phyloP scores from a whole-genome alignment of 2,329 filamentous ascomycete species.

The Cercospora beticola region DNA sequence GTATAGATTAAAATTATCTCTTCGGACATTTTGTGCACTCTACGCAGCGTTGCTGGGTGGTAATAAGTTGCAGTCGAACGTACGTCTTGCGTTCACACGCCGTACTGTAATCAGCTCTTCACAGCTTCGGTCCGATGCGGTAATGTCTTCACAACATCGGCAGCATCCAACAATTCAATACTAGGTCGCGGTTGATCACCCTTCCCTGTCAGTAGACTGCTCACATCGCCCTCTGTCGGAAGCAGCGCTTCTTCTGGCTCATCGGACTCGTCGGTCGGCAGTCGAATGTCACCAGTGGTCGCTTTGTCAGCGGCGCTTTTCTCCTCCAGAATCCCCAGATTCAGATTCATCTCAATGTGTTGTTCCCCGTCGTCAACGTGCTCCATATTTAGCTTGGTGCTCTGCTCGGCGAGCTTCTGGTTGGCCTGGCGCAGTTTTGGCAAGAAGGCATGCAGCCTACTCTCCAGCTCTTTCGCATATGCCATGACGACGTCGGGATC shows the following conservation, averaged over 20 bases:
- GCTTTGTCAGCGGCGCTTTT: conserved; percentile 5
- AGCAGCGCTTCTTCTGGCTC: neutral
- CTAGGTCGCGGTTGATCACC: neutral
- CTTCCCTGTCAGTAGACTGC: neutral
- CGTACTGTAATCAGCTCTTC: neutral
- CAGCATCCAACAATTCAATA: neutral
- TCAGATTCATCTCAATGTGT: conserved; percentile 41
- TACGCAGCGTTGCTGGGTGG: neutral
- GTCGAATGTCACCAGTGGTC: neutral
- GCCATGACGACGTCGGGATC: conserved; percentile 13
- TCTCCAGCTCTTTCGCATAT: conserved; percentile 28
- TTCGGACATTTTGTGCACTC: neutral
- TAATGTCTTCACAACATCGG: neutral
- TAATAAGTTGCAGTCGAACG: neutral
- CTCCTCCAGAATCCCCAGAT: conserved; percentile 39
- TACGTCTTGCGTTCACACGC: neutral
- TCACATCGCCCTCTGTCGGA: neutral
- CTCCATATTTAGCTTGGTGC: conserved; percentile 34
- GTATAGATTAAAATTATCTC: neutral
- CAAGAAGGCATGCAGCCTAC: conserved; percentile 34
- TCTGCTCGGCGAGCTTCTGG: conserved; percentile 27
- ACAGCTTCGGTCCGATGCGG: neutral
- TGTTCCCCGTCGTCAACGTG: conserved; percentile 35
- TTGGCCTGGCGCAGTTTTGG: conserved; percentile 37
- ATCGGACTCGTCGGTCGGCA: neutral